Evolutionary conservation across 2,329 filamentous ascomycete genomes (phyloP), one percentile per base, ranked within the genome.

Genomic region (Hypoxylon sp.): DNA sequence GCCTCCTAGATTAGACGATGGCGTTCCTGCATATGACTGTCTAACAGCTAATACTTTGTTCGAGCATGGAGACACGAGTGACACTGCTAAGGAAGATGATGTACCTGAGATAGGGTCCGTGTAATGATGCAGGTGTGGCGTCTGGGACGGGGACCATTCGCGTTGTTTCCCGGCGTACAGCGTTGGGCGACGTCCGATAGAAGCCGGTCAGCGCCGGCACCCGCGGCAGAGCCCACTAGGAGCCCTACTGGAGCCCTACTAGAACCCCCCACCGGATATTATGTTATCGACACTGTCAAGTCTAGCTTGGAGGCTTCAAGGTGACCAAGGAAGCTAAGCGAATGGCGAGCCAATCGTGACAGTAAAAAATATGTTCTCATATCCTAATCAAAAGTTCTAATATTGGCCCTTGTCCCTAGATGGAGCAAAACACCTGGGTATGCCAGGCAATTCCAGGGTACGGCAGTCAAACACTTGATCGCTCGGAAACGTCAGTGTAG

Each of bases 171-270:
- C 61, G 65, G 65, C 18, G 27, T 37, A 62, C 55, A 63, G 60
- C 57, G 37, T 52, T 48, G 50, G 55, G 55, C 58, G 48, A 59
- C 55, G 64, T 60, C 55, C 54, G 61, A 65, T 52, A 41, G 48
- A 53, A 63, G 58, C 61, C 67, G 67, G 67, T 58, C 60, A 57
- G 57, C 66, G 67, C 58, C 67, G 67, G 62, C 42, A 55, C 62
- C 67, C 67, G 66, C 38, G 18, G 26, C 33, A 45, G 29, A 21
- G 18, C 37, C 17, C 13, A n/a, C 17, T 18, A 40, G 15, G 20
- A n/a, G n/a, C n/a, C n/a, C n/a, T n/a, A 4, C 15, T 40, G 8
- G 18, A 40, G 13, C 46, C 46, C 40, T 13, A 13, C 33, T 37
- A 13, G 35, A 26, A n/a, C n/a, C 26, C 50, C 37, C 51, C 51